Conservation (phyloP, 225 moss, liverwort and hornwort species). For the Bryoerythrophyllum caledonicum region DNA sequence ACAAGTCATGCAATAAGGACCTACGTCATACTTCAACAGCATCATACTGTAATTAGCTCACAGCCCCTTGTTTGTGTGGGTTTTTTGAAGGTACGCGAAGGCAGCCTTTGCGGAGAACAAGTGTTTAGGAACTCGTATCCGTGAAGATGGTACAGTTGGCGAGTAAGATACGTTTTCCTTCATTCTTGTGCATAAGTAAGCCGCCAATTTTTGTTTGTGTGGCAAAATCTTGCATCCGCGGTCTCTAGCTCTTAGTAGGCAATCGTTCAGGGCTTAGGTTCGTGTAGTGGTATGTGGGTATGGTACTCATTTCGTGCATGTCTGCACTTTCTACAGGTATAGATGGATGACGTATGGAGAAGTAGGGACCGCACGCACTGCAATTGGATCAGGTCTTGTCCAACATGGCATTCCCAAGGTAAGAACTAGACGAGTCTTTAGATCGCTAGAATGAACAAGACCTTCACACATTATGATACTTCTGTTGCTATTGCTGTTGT, state of each 20-base stretch:
- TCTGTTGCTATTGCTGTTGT: constrained; percentile 14
- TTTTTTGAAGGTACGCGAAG: constrained; percentile 53
- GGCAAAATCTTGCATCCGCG: constrained; percentile 12
- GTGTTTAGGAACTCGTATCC: constrained; percentile 74
- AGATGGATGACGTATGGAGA: constrained; percentile 96
- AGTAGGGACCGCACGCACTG: constrained; percentile 66
- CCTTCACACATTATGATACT: background rate
- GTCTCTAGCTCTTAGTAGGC: constrained; percentile 6
- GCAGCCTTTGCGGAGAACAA: constrained; percentile 80
- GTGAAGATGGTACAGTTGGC: constrained; percentile 70
- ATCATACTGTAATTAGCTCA: constrained; percentile 6
- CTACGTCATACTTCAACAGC: background rate
- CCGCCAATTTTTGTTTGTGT: background rate
- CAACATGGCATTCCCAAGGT: constrained; percentile 71
- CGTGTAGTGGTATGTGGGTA: background rate
- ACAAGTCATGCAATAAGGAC: background rate
- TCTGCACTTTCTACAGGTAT: constrained; percentile 45
- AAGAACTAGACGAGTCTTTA: constrained; percentile 22
- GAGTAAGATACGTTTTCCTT: constrained; percentile 46
- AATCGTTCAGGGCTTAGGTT: background rate
- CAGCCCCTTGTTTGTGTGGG: constrained; percentile 18
- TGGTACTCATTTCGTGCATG: background rate
- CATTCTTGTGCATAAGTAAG: constrained; percentile 11
- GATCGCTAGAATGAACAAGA: constrained; percentile 3
- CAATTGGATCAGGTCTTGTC: constrained; percentile 82